Conservation (phyloP, 2,329 filamentous ascomycete species). For the Fusarium pseudoanthophilum region DNA sequence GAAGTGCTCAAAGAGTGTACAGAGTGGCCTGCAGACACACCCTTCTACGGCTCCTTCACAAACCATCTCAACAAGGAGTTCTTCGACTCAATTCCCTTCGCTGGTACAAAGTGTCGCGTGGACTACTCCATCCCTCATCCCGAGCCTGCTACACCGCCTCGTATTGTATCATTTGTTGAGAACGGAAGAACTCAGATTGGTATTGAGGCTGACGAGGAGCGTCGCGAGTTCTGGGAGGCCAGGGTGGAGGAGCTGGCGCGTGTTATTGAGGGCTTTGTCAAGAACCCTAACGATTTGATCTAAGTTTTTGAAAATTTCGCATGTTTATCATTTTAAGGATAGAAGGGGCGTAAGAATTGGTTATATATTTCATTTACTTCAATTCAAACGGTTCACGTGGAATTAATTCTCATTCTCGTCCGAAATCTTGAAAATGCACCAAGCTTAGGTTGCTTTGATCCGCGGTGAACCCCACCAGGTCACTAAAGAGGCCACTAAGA, state of each 20-base stretch:
- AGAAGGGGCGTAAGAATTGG: not conserved
- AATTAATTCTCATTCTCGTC: not conserved
- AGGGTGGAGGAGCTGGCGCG: conserved; percentile 36
- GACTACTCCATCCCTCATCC: conserved; percentile 44
- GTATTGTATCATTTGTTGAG: conserved; percentile 43
- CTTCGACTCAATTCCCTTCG: conserved; percentile 45
- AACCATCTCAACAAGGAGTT: conserved; percentile 46
- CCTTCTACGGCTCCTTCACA: conserved; percentile 44
- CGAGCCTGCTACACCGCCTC: conserved; percentile 40
- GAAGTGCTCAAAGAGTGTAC: conserved; percentile 37
- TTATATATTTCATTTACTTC: not conserved
- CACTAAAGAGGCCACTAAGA: not conserved
- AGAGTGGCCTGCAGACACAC: conserved; percentile 24
- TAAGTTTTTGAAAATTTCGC: not conserved
- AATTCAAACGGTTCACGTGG: no score
- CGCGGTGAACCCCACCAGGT: not conserved
- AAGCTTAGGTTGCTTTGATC: not conserved
- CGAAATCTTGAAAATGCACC: not conserved
- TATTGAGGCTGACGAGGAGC: conserved; percentile 45
- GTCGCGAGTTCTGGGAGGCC: conserved; percentile 43
- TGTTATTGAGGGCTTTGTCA: conserved; percentile 33
- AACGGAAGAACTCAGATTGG: conserved; percentile 38
- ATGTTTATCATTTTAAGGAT: not conserved
- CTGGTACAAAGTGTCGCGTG: conserved; percentile 41
- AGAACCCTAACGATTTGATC: conserved; percentile 20